phyloP scores from a whole-genome alignment of 2,329 filamentous ascomycete species.

The Penicillium sp. region DNA sequence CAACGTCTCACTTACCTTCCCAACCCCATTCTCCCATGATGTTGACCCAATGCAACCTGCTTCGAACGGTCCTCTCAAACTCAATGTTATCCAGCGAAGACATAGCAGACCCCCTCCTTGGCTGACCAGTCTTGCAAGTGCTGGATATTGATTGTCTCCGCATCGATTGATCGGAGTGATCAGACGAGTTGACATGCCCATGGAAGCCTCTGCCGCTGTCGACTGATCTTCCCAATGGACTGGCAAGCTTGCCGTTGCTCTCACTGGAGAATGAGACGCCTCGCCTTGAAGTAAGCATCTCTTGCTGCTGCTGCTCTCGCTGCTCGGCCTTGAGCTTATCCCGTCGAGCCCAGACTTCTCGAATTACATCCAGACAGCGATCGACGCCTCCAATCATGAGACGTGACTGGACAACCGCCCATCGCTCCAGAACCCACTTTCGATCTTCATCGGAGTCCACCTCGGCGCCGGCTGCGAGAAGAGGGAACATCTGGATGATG shows the following conservation, averaged over 20 bases:
- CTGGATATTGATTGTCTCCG: conserved; percentile 12
- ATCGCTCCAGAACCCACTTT: conserved; percentile 64
- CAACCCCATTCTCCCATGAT: conserved; percentile 74
- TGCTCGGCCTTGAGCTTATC: conserved; percentile 55
- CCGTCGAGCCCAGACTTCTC: conserved; percentile 66
- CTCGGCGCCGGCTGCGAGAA: conserved; percentile 68
- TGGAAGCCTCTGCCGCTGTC: conserved; percentile 12
- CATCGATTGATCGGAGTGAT: conserved; percentile 26
- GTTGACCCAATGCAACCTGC: conserved; percentile 67
- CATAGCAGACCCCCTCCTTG: conserved; percentile 33
- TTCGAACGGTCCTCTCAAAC: conserved; percentile 64
- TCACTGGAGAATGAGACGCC: conserved; percentile 7
- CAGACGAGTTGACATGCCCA: conserved; percentile 25
- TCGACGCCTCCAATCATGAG: conserved; percentile 70
- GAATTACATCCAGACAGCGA: conserved; percentile 63
- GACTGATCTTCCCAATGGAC: conserved; percentile 30
- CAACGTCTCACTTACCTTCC: conserved; percentile 58
- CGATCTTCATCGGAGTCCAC: conserved; percentile 61
- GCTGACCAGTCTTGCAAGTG: conserved; percentile 13
- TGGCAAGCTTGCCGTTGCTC: conserved; percentile 8
- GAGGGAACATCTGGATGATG: conserved; percentile 70
- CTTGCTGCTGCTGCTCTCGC: conserved; percentile 36
- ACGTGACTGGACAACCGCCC: conserved; percentile 60
- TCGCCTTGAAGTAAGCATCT: background rate
- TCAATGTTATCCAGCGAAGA: conserved; percentile 51